Evolutionary conservation across 176 grass and related monocot species (phyloP).

Genomic region (Musa acuminata): DNA sequence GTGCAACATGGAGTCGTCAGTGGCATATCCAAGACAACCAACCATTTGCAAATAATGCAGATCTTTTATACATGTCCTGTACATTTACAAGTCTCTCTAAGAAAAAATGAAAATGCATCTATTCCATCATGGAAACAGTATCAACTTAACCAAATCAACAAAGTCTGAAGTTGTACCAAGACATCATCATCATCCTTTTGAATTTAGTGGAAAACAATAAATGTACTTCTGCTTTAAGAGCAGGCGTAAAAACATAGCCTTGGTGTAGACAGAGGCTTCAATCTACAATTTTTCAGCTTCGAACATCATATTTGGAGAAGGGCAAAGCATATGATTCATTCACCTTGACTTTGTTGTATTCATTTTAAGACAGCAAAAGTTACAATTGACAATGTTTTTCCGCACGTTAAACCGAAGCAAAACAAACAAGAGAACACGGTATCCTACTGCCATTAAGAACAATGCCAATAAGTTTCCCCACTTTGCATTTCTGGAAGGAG

Average conservation of each 20-base stretch:
- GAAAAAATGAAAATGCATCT: too few relatives aligned
- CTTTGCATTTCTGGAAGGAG: constrained; percentile 50
- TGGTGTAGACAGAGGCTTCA: too few relatives aligned
- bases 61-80: too few relatives aligned
- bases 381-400: constrained; percentile 21
- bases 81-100: too few relatives aligned
- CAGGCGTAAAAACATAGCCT: too few relatives aligned
- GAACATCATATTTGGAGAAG: neutral
- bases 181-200: neutral
- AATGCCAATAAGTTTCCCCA: constrained; percentile 70
- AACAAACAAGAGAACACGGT: constrained; percentile 44
- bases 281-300: neutral
- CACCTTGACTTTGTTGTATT: constrained; percentile 28
- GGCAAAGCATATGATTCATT: neutral
- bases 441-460: constrained; percentile 63
- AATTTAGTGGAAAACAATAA: too few relatives aligned
- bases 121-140: too few relatives aligned
- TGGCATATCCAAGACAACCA: too few relatives aligned
- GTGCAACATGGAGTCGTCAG: too few relatives aligned
- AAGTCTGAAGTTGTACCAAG: neutral
- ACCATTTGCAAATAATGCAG: too few relatives aligned
- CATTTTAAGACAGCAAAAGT: constrained; percentile 35
- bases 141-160: neutral
- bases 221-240: too few relatives aligned
- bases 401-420: constrained; percentile 54